These are phyloP conservation scores for Durotheca rogersii DNA, from an alignment of 495 filamentous ascomycete species.

Conservation along the genomic window DNA sequence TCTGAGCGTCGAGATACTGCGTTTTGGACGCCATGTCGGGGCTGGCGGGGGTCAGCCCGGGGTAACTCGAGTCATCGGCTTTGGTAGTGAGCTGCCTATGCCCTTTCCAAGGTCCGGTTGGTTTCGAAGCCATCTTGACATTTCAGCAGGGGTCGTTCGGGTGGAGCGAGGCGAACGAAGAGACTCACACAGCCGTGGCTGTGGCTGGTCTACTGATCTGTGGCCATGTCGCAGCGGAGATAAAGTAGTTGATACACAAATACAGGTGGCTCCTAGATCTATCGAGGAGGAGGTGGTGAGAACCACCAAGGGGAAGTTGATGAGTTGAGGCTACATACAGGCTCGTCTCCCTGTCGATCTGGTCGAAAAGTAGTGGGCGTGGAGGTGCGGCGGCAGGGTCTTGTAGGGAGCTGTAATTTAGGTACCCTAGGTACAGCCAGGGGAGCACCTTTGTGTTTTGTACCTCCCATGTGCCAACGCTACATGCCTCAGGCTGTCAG, in stretches of 20 bases:
- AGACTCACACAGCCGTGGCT: slow-evolving; percentile 37
- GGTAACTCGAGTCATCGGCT: slow-evolving; percentile 41
- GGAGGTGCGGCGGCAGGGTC: too few species aligned
- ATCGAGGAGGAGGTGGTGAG: slow-evolving; percentile 17
- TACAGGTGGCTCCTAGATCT: slow-evolving; percentile 5
- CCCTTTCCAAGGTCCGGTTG: slow-evolving; percentile 42
- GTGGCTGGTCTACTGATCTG: slow-evolving; percentile 33
- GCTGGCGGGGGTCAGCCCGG: slow-evolving; percentile 44
- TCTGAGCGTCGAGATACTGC: slow-evolving; percentile 80
- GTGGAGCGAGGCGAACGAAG: slow-evolving; percentile 25
- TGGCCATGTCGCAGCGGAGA: slow-evolving; percentile 31
- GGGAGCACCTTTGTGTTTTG: too few species aligned
- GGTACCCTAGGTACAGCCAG: too few species aligned
- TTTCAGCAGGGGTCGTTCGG: slow-evolving; percentile 26
- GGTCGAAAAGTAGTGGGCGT: too few species aligned
- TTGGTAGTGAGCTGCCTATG: slow-evolving; percentile 37
- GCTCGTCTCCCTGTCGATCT: too few species aligned
- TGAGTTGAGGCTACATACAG: too few species aligned
- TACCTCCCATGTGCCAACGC: too few species aligned
- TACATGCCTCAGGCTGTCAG: too few species aligned
- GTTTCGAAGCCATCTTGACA: slow-evolving; percentile 49
- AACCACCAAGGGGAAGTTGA: too few species aligned
- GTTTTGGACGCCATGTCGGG: slow-evolving; percentile 44
- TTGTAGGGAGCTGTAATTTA: too few species aligned
- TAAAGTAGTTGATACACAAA: too few species aligned